A percentile compares a stretch with the other conserved stretches of the same genome.
phyloP scores from a whole-genome alignment of 495 filamentous ascomycete species.

The Pseudotulostoma volvatum region DNA sequence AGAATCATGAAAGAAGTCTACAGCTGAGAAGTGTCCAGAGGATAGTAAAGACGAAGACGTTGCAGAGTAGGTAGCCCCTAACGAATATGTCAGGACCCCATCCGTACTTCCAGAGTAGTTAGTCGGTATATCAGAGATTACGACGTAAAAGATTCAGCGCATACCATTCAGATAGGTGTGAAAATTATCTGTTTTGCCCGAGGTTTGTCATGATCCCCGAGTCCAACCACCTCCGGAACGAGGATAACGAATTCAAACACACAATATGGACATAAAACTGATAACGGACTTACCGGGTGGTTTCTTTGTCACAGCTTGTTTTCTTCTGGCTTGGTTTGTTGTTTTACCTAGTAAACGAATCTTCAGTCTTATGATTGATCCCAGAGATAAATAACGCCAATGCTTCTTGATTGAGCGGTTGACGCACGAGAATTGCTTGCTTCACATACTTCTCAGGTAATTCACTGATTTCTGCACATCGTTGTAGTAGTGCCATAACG shows the following conservation, averaged over 20 bases:
- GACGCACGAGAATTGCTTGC: too few relatives aligned
- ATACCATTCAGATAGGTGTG: too few relatives aligned
- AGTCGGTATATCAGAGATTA: too few relatives aligned
- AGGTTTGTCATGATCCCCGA: too few relatives aligned
- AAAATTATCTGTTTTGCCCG: too few relatives aligned
- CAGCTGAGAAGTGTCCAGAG: conserved; percentile 23
- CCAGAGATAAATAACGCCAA: too few relatives aligned
- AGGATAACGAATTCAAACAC: too few relatives aligned
- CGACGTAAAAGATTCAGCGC: too few relatives aligned
- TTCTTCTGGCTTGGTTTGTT: conserved; percentile 25
- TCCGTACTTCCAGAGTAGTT: conserved; percentile 15
- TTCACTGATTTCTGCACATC: conserved; percentile 70
- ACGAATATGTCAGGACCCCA: conserved; percentile 28
- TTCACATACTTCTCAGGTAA: conserved; percentile 61
- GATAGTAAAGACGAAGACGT: conserved; percentile 6
- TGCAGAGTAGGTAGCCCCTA: conserved; percentile 22
- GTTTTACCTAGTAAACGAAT: conserved; percentile 24
- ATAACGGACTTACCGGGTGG: conserved; percentile 33
- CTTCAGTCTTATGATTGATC: too few relatives aligned
- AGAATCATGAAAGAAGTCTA: conserved; percentile 62
- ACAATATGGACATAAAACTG: too few relatives aligned
- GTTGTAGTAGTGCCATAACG: conserved; percentile 91
- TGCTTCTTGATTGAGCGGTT: too few relatives aligned
- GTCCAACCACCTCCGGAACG: too few relatives aligned
- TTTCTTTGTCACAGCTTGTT: conserved; percentile 16